phyloP scores from a whole-genome alignment of 495 filamentous ascomycete genomes.

The Lophiotrema nucula region DNA sequence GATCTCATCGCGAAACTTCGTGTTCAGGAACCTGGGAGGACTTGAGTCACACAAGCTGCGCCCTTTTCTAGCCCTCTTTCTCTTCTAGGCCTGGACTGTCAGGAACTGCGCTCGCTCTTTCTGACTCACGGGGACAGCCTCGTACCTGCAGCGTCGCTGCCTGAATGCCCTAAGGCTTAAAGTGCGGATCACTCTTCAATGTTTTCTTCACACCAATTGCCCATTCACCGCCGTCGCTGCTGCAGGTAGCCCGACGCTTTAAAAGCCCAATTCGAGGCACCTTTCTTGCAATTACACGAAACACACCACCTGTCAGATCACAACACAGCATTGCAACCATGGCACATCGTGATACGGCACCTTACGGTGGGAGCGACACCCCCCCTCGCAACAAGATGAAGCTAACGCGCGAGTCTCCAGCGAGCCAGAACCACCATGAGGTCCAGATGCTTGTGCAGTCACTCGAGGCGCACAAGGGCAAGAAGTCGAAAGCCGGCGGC shows the following conservation, averaged over 20 bases:
- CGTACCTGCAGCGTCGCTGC: conserved; percentile 12
- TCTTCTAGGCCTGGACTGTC: no score
- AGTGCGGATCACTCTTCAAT: conserved; percentile 2
- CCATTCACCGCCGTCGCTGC: conserved; percentile 7
- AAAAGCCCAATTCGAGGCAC: conserved; percentile 3
- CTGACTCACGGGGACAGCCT: neutral
- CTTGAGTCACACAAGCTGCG: no score
- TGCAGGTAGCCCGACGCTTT: conserved; percentile 11
- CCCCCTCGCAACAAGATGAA: no score
- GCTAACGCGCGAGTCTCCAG: no score
- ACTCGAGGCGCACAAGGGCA: conserved; percentile 50
- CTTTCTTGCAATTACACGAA: neutral
- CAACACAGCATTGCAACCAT: conserved; percentile 31
- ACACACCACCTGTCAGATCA: neutral
- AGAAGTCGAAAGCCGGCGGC: conserved; percentile 42
- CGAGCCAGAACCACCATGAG: conserved; percentile 62
- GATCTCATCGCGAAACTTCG: neutral
- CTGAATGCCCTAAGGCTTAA: conserved; percentile 22
- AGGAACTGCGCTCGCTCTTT: neutral
- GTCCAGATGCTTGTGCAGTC: conserved; percentile 61
- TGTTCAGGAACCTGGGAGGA: no score
- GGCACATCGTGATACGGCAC: conserved; percentile 44
- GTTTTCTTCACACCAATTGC: conserved; percentile 7
- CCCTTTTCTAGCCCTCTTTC: no score
- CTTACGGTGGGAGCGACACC: conserved; percentile 52